These are phyloP conservation scores for Dittrichia graveolens DNA, from an alignment of 129 eudicot genomes.

Conservation along the genomic window DNA sequence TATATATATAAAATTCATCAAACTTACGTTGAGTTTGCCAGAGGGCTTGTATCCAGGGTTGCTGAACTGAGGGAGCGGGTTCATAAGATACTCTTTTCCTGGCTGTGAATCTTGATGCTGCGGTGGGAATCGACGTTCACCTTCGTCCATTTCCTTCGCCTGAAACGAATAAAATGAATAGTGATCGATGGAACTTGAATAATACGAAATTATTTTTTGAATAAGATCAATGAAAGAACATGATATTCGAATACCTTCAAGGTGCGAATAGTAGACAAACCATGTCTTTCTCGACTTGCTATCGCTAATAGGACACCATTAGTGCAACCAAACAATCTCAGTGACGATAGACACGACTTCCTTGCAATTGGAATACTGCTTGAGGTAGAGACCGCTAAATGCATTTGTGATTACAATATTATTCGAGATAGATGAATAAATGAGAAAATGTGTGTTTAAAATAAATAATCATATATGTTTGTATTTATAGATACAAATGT, in stretches of 20 bases:
- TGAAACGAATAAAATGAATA: not conserved
- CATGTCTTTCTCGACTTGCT: not conserved
- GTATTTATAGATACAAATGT: too few relatives aligned
- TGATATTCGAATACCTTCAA: constrained; percentile 20
- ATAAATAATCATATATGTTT: not conserved
- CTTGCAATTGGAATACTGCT: not conserved
- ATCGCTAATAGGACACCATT: not conserved
- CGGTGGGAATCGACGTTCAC: constrained; percentile 52
- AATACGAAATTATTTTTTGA: not conserved
- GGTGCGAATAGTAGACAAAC: constrained; percentile 16
- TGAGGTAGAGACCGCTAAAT: not conserved
- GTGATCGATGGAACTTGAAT: not conserved
- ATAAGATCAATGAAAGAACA: not conserved
- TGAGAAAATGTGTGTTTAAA: not conserved
- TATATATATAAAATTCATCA: not conserved
- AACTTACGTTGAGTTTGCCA: constrained; percentile 59
- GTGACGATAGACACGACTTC: constrained; percentile 17
- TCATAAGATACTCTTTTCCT: constrained; percentile 76
- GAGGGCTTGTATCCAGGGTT: constrained; percentile 52
- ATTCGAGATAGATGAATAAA: not conserved
- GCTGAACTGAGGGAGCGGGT: constrained; percentile 53
- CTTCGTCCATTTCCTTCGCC: constrained; percentile 24
- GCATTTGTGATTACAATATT: not conserved
- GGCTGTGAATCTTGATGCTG: constrained; percentile 73
- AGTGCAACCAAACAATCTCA: not conserved